Conservation (phyloP, 345 rosid genomes). For the Rhizophora apiculata region DNA sequence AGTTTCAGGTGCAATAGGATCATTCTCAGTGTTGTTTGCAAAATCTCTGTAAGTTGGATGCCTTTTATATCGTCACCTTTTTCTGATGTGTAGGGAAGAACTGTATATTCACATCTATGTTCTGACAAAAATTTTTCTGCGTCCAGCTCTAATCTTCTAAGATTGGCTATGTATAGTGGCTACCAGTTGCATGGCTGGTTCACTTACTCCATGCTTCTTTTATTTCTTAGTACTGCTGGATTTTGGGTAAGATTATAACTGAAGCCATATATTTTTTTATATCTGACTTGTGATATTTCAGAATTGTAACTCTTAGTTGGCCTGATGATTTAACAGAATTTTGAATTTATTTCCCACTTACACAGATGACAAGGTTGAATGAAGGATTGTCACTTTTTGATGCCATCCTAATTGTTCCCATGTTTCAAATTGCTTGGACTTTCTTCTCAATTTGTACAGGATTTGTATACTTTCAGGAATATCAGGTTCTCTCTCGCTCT, state of each 20-base stretch:
- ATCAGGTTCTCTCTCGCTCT: conserved; percentile 56
- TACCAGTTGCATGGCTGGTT: conserved; percentile 95
- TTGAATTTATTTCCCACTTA: conserved; percentile 7
- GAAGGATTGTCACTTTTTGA: conserved; percentile 90
- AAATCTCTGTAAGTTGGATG: conserved; percentile 83
- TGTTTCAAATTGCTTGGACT: conserved; percentile 99
- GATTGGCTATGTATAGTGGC: conserved; percentile 85
- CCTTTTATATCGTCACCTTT: conserved; percentile 3
- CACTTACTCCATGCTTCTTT: conserved; percentile 93
- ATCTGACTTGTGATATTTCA: conserved; percentile 5
- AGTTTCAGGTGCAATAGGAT: conserved; percentile 97
- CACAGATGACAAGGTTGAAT: conserved; percentile 94
- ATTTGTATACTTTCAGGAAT: conserved; percentile 96
- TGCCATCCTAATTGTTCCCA: conserved; percentile 97
- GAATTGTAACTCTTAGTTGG: not conserved
- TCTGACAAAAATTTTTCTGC: conserved; percentile 19
- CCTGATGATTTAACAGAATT: conserved; percentile 14
- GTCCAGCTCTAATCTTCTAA: conserved; percentile 85
- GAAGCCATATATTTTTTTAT: conserved; percentile 7
- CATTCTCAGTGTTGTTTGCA: conserved; percentile 96
- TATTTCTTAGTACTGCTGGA: conserved; percentile 97
- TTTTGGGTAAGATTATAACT: conserved; percentile 66
- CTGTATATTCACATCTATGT: conserved; percentile 9
- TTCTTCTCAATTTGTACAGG: conserved; percentile 99
- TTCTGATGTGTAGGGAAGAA: not conserved